A percentile compares a stretch with the other conserved stretches of the same genome.
Conservation (phyloP, 106 monocot genomes). For the Dactylorhiza incarnata region DNA sequence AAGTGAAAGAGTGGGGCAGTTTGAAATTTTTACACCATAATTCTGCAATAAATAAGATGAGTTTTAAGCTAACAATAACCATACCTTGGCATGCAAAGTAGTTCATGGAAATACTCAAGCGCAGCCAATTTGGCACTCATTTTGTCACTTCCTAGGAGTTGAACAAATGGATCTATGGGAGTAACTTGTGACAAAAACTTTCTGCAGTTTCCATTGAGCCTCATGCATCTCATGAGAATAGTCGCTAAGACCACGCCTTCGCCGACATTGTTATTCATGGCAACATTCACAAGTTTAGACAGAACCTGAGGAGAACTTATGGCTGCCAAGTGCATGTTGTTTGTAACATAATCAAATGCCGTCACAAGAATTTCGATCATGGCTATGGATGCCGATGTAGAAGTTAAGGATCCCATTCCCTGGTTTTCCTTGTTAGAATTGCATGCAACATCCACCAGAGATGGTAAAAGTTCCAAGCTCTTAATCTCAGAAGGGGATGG, state of each 20-base stretch:
- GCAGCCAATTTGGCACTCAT: conserved; percentile 60
- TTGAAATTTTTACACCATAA: not conserved
- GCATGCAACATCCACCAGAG: conserved; percentile 75
- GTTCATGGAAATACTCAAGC: conserved; percentile 92
- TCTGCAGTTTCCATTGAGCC: conserved; percentile 70
- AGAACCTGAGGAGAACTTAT: conserved; percentile 71
- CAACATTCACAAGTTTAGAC: conserved; percentile 63
- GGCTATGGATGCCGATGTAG: conserved; percentile 72
- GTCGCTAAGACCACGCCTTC: conserved; percentile 70
- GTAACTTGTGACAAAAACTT: conserved; percentile 86
- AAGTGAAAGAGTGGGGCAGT: not conserved
- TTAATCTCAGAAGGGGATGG: conserved; percentile 84
- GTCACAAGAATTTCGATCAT: conserved; percentile 88
- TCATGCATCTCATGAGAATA: conserved; percentile 86
- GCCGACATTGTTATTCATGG: conserved; percentile 62
- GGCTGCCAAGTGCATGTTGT: conserved; percentile 66
- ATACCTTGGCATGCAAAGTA: conserved; percentile 89
- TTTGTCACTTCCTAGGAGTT: conserved; percentile 53
- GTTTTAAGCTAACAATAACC: not conserved
- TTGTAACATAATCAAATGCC: conserved; percentile 80
- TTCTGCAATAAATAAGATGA: not conserved
- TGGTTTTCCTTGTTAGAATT: conserved; percentile 31
- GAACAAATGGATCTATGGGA: conserved; percentile 74
- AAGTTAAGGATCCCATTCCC: conserved; percentile 38
- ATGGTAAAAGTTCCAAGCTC: conserved; percentile 66